Evolutionary conservation across 2,329 filamentous ascomycete genomes (phyloP).

Genomic region (Periconia digitata): DNA sequence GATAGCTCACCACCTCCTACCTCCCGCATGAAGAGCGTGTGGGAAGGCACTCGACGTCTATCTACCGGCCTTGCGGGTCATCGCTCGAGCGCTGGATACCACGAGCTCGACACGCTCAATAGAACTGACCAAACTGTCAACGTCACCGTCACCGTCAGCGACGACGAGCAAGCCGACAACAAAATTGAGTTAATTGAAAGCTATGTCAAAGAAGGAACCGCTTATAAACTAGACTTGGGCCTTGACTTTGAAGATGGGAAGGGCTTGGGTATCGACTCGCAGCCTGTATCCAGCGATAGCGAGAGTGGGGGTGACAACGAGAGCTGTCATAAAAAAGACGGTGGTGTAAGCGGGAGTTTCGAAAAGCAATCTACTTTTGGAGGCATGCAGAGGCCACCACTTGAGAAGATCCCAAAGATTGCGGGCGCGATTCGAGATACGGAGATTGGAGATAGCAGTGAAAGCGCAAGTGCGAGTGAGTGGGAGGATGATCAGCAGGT

Average conservation of each 20-base stretch:
- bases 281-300: background rate
- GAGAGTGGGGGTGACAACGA: background rate
- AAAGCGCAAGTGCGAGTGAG: slow-evolving; percentile 3
- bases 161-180: background rate
- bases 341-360: slow-evolving; percentile 16
- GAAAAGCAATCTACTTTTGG: slow-evolving; percentile 21
- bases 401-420: slow-evolving; percentile 1
- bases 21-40: slow-evolving; percentile 28
- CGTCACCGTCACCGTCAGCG: background rate
- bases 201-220: slow-evolving; percentile 4
- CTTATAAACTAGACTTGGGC: slow-evolving; percentile 19
- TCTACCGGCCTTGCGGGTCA: slow-evolving; percentile 14
- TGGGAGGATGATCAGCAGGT: slow-evolving; percentile 1
- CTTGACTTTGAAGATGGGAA: background rate
- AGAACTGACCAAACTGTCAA: no score
- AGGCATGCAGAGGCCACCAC: slow-evolving; percentile 5
- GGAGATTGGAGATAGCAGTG: slow-evolving; percentile 8
- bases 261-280: background rate
- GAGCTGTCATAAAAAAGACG: background rate
- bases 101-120: slow-evolving; percentile 10
- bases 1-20: slow-evolving; percentile 17
- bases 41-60: slow-evolving; percentile 17
- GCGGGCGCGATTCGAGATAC: slow-evolving; percentile 1
- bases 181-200: background rate
- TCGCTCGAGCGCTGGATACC: slow-evolving; percentile 13